Evolutionary conservation across 148 eudicot genomes (phyloP), one percentile per base, ranked within the genome.

Genomic region (Polygonum aviculare): DNA sequence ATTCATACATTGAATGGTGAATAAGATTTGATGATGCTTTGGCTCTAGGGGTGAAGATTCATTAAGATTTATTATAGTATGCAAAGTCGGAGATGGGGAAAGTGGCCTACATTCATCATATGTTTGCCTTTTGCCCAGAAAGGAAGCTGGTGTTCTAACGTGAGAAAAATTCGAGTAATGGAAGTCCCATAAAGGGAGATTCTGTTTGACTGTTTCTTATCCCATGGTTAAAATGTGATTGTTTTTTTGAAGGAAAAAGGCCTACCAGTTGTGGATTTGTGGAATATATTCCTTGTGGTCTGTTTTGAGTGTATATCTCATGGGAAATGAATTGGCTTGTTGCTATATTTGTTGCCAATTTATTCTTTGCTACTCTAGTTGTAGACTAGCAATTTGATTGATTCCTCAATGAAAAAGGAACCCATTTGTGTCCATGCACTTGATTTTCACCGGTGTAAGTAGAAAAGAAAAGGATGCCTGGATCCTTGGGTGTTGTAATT

Each of bases 271-370:
- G 72, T 36, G 22, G 72, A 11, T 33, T 35, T 67, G 72, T 35
- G 72, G 44, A 67, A 67, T 67, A 67, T 65, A 65, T 67, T 67
- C 19, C 19, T 67, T 36, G 44, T 36, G n/a, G 44, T 67, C 44
- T 26, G 7, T 62, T 55, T 35, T 36, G 36, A 8, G 36, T 12
- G 36, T 3, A 18, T 49, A 12, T 63, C 33, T 7, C 9, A 59
- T 21, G 33, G 8, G 21, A 60, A 60, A 38, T 36, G 41, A 67
- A 36, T 15, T 15, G 21, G 15, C 4, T 16, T 67, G 31, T 65
- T 14, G 15, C 4, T 63, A 63, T 31, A 14, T 38, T 1, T 2
- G 14, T 63, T 33, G 36, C 44, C 12, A 15, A 67, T 67, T 16
- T 18, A 36, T 36, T 67, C 40, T 60, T 67, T 67, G 44, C 44